Evolutionary conservation across 176 grass and related monocot genomes (phyloP), one percentile per base, ranked within the genome.

Genomic region (Avena sativa): DNA sequence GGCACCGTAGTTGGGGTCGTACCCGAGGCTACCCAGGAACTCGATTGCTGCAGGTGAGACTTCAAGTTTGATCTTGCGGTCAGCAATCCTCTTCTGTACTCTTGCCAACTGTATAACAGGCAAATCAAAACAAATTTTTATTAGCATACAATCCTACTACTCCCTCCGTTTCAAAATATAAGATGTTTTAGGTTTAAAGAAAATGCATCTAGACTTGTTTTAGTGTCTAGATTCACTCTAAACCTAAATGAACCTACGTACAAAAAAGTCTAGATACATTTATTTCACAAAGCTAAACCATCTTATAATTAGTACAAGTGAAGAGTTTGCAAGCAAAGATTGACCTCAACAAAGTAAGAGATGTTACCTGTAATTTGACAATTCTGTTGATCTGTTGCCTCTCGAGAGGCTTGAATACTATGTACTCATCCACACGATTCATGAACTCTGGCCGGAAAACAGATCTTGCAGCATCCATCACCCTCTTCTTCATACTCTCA

Each of bases 381-480:
- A 99, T 96, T 74, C 86, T 92, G 78, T 90, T 96, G 69, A 99
- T 99, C 78, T 96, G 92, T 62, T 92, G 67, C 43, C 87, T 89
- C 46, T 94, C 89, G 0, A 99, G 94, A 83, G 97, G 94, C 89
- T 99, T 91, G 81, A 99, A 99, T 65, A 99, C 97, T 65, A 99
- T 96, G 64, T 96, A 99, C 74, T 99, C 97, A 21, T 96, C 97
- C 53, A 99, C 47, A 40, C 97, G 97, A 78, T 99, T 99, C 97
- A 99, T 99, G 74, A 99, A 94, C 81, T 99, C 97, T 4, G 97
- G 92, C 13, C 94, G 94, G 89, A 99, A 99, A 46, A 99, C 81
- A 38, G 91, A 91, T 79, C 92, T 94, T 74, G 97, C 97, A 90
- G 97, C 89, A 81, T 99, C 97, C 97, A 96, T 99, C 87, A 99